Evolutionary conservation across 2,329 filamentous ascomycete species (phyloP).

Genomic region (Claviceps monticola): DNA sequence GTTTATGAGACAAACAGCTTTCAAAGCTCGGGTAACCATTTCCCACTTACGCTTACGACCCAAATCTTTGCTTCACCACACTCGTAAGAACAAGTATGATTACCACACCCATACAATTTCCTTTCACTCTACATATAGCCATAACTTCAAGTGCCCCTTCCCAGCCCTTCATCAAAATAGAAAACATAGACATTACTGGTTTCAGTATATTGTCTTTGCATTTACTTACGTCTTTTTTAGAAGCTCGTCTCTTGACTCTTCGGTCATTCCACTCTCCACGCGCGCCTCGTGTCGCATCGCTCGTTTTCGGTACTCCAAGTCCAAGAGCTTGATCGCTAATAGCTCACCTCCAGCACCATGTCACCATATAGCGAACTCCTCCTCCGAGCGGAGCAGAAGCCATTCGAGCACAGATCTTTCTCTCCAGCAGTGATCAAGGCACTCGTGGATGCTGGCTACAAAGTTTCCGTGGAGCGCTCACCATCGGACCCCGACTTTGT

Average conservation of each 20-base stretch:
- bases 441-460: slow-evolving; percentile 55
- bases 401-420: slow-evolving; percentile 24
- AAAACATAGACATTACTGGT: too few relatives aligned
- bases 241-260: too few relatives aligned
- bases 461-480: slow-evolving; percentile 49
- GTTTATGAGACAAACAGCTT: not conserved
- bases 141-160: too few relatives aligned
- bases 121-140: not conserved
- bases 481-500: slow-evolving; percentile 18
- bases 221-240: too few relatives aligned
- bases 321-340: not conserved
- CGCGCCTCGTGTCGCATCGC: not conserved
- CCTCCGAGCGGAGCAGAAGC: slow-evolving; percentile 39
- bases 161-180: too few relatives aligned
- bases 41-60: not conserved
- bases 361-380: slow-evolving; percentile 26
- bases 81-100: not conserved
- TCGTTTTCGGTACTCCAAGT: not conserved
- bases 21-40: not conserved
- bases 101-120: not conserved
- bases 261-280: too few relatives aligned
- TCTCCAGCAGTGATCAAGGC: slow-evolving; percentile 31
- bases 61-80: not conserved
- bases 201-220: too few relatives aligned
- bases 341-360: slow-evolving; percentile 10